Conservation (phyloP, 202 grass and related monocot genomes). For the Saccharum hybrid region DNA sequence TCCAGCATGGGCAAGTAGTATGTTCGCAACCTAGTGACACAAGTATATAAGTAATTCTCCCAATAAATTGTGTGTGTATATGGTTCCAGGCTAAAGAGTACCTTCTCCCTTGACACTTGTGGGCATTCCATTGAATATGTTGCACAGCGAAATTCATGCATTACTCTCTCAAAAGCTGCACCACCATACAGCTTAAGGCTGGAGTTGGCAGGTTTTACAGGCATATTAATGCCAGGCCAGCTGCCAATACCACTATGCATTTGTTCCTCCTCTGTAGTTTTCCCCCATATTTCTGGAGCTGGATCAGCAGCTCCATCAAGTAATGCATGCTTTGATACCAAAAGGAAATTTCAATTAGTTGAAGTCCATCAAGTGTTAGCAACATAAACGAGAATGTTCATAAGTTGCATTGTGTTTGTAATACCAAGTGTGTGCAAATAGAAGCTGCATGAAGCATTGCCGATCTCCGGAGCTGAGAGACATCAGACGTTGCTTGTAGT, state of each 20-base stretch:
- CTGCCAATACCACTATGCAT: constrained; percentile 83
- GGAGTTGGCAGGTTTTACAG: constrained; percentile 76
- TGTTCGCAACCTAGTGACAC: constrained; percentile 84
- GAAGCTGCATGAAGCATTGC: constrained; percentile 91
- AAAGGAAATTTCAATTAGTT: constrained; percentile 36
- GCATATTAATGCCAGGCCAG: constrained; percentile 82
- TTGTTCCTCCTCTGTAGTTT: constrained; percentile 83
- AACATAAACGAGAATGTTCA: constrained; percentile 9
- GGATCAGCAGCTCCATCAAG: constrained; percentile 97
- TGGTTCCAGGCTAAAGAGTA: constrained; percentile 35
- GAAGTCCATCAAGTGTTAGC: constrained; percentile 25
- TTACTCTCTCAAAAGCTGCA: constrained; percentile 92
- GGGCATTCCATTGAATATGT: constrained; percentile 95
- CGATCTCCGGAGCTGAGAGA: constrained; percentile 77
- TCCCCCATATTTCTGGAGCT: constrained; percentile 93
- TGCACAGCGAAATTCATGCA: constrained; percentile 91
- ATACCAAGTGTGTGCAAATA: constrained; percentile 94
- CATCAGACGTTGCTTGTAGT: constrained; percentile 88
- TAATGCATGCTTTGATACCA: constrained; percentile 58
- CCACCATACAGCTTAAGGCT: constrained; percentile 90
- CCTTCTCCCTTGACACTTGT: constrained; percentile 93
- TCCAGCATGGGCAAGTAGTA: constrained; percentile 96
- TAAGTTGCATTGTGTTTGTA: constrained; percentile 17
- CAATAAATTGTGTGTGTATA: constrained; percentile 2
- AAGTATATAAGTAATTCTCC: constrained; percentile 27